Conservation (phyloP, 345 rosid species). For the Citrus mangshanensis region DNA sequence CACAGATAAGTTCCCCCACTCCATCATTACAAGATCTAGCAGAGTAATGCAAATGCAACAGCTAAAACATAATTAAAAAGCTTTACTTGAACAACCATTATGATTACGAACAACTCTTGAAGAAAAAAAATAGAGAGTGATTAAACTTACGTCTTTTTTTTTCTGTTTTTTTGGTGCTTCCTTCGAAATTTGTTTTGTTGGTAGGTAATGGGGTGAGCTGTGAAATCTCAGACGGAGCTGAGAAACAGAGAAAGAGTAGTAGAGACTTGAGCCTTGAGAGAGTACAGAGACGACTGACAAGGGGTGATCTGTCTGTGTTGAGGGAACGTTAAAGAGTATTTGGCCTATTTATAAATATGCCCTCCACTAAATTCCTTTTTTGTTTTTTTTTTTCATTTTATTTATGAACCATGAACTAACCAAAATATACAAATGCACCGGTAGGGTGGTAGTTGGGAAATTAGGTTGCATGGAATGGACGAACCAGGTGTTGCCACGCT, state of each 20-base stretch:
- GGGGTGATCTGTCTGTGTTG: neutral
- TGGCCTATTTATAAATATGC: constrained; percentile 12
- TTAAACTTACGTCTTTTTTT: neutral
- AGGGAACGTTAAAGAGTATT: neutral
- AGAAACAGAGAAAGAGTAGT: neutral
- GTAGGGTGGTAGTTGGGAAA: neutral
- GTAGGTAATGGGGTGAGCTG: neutral
- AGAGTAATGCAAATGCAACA: neutral
- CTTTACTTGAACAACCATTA: neutral
- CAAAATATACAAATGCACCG: neutral
- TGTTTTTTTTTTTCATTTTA: neutral
- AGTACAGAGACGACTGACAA: neutral
- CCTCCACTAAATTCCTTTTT: neutral
- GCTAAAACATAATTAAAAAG: neutral
- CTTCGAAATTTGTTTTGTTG: neutral
- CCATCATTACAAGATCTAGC: neutral
- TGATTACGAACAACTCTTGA: neutral
- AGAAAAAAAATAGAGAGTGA: neutral
- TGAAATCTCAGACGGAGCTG: neutral
- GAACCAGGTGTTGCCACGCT: neutral
- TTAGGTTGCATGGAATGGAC: neutral
- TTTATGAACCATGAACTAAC: too few species aligned
- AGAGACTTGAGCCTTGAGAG: neutral
- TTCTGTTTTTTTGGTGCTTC: too few species aligned
- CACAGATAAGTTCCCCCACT: neutral